Evolutionary conservation across 495 filamentous ascomycete species (phyloP), one percentile per base, ranked within the genome.

Genomic region (Daldinia childiae): DNA sequence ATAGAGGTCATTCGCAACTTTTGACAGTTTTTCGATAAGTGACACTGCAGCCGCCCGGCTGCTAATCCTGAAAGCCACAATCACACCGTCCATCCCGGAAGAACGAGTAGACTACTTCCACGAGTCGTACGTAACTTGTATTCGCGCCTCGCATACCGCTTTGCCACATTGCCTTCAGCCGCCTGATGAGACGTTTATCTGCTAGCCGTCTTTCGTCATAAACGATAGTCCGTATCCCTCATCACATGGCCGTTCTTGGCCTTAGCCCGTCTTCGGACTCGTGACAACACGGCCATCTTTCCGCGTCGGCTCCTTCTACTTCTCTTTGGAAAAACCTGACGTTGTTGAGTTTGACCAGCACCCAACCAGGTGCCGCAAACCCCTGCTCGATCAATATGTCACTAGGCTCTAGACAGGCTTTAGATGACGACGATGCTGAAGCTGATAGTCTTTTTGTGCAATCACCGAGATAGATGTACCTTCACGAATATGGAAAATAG

Each of bases 131-230:
- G 58, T 27, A 61, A 27, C 43, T 72, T 64, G 54, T 58, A 69
- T 69, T 24, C 34, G 51, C 56, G 27, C 58, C 48, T 55, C 24
- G 43, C 61, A 56, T 56, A 17, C 39, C 61, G 62, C 52, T 66
- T 73, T 66, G 66, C 71, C 71, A 68, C 65, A 54, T 56, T 69
- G 34, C 32, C 57, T 69, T 73, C 62, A 69, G 71, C 71, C 66
- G 65, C 66, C 57, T 62, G 41, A 54, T 41, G 61, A 58, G 66
- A 54, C 17, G 26, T 58, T 59, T 56, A 58, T 62, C 58, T 62
- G 51, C 32, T 62, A 69, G 51, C 62, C 51, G 66, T 52, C 61
- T 66, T 73, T 73, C 71, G 71, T 69, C 71, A 73, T 73, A 69
- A 73, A 66, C 65, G 57, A 66, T 51, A 55, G 64, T 50, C 62